Evolutionary conservation across 2,329 filamentous ascomycete genomes (phyloP).

Genomic region (Byssothecium circinans): DNA sequence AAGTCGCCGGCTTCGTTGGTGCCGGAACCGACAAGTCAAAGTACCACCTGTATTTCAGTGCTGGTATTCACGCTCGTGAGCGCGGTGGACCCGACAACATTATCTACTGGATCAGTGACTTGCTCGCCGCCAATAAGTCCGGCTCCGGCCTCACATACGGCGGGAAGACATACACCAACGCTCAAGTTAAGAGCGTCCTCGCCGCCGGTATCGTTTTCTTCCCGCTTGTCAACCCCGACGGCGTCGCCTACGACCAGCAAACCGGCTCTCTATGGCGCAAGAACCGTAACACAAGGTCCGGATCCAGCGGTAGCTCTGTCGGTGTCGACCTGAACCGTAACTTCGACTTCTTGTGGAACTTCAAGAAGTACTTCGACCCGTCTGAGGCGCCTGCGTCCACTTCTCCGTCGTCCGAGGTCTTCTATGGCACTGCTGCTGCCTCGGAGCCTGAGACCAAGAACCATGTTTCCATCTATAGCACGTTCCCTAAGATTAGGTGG

Average conservation of each 20-base stretch:
- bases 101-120: constrained; percentile 60
- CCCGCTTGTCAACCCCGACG: constrained; percentile 41
- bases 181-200: constrained; percentile 56
- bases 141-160: constrained; percentile 57
- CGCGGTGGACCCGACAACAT: constrained; percentile 60
- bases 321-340: constrained; percentile 44
- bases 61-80: constrained; percentile 61
- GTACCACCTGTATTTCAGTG: constrained; percentile 56
- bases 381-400: constrained; percentile 46
- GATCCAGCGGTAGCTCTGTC: constrained; percentile 22
- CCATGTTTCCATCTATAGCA: constrained; percentile 56
- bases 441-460: constrained; percentile 62
- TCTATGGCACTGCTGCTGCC: constrained; percentile 54
- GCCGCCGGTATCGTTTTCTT: constrained; percentile 58
- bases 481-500: constrained; percentile 56
- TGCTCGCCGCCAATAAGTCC: constrained; percentile 56
- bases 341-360: constrained; percentile 61
- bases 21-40: constrained; percentile 46
- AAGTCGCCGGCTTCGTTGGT: constrained; percentile 46
- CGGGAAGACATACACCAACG: constrained; percentile 54
- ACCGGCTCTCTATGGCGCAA: constrained; percentile 40
- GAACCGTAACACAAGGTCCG: constrained; percentile 47
- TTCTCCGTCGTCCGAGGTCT: constrained; percentile 51
- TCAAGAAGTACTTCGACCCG: constrained; percentile 49
- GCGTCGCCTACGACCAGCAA: constrained; percentile 40